Evolutionary conservation across 164 flowering plant species (phyloP).

Genomic region (Akebia trifoliata): DNA sequence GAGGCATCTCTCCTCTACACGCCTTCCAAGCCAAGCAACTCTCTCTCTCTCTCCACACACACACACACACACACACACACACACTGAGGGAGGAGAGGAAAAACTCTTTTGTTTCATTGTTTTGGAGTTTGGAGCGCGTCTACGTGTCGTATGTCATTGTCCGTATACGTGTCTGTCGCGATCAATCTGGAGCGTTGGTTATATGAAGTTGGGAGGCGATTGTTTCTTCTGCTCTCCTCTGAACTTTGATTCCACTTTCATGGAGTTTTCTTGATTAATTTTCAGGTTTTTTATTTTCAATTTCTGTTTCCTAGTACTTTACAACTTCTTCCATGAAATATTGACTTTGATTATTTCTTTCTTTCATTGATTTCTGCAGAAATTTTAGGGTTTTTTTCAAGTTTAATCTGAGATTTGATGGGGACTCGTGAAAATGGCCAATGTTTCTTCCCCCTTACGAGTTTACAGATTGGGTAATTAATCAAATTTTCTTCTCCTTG

Average conservation of each 20-base stretch:
- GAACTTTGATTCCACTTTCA: background rate
- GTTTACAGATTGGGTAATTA: constrained; percentile 52
- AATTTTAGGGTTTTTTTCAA: constrained; percentile 4
- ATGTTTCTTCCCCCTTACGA: constrained; percentile 42
- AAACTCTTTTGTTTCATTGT: no score
- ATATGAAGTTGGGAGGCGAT: constrained; percentile 34
- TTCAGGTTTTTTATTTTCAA: constrained; percentile 1
- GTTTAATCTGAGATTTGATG: constrained; percentile 17
- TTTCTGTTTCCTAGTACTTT: no score
- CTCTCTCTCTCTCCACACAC: no score
- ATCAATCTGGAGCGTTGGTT: no score
- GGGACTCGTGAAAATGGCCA: constrained; percentile 20
- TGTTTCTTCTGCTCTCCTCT: constrained; percentile 2
- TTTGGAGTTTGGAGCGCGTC: no score
- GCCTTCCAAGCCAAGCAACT: constrained; percentile 31
- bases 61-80: no score
- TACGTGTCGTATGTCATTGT: no score
- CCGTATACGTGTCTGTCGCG: no score
- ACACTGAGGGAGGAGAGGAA: no score
- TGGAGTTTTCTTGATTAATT: no score
- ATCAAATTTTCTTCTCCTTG: background rate
- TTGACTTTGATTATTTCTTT: no score
- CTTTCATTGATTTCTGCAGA: constrained; percentile 12
- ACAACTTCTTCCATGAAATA: no score
- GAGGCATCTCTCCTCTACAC: constrained; percentile 17